These are phyloP conservation scores for Epichloe coenophiala DNA, from an alignment of 2,329 filamentous ascomycete genomes.

Conservation along the genomic window DNA sequence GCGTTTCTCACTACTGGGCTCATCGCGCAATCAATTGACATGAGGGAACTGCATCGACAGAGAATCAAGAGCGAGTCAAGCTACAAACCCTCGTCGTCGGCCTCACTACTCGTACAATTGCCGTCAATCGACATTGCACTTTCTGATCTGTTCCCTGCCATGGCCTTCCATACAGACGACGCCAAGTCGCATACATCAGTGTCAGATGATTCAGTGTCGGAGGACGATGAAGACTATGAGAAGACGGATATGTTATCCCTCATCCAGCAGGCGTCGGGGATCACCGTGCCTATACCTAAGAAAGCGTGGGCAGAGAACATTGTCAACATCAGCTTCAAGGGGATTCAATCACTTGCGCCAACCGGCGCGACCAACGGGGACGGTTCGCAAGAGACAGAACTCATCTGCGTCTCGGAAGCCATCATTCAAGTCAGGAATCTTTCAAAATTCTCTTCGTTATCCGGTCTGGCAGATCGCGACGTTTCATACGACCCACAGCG, in stretches of 20 bases:
- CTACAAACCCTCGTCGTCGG: conserved; percentile 21
- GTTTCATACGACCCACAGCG: conserved; percentile 45
- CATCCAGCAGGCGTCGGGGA: conserved; percentile 10
- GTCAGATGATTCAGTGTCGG: not conserved
- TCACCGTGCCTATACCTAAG: conserved; percentile 11
- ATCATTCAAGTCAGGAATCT: conserved; percentile 40
- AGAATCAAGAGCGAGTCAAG: conserved; percentile 26
- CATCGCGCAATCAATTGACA: conserved; percentile 36
- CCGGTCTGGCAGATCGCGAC: conserved; percentile 42
- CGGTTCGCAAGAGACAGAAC: conserved; percentile 7
- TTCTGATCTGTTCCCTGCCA: conserved; percentile 28
- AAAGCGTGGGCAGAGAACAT: conserved; percentile 45
- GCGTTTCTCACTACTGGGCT: conserved; percentile 36
- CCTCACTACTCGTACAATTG: conserved; percentile 30
- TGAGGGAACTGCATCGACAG: conserved; percentile 32
- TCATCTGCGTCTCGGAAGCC: conserved; percentile 35
- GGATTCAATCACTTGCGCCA: conserved; percentile 19
- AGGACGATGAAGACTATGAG: conserved; percentile 4
- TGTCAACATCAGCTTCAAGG: conserved; percentile 44
- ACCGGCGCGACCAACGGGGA: conserved; percentile 3
- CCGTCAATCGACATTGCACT: conserved; percentile 37
- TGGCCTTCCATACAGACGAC: conserved; percentile 16
- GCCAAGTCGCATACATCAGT: conserved; percentile 3
- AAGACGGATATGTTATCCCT: conserved; percentile 13
- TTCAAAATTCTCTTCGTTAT: conserved; percentile 41